Conservation (phyloP, 1,284 basidiomycete genomes). For the Abortiporus biennis region DNA sequence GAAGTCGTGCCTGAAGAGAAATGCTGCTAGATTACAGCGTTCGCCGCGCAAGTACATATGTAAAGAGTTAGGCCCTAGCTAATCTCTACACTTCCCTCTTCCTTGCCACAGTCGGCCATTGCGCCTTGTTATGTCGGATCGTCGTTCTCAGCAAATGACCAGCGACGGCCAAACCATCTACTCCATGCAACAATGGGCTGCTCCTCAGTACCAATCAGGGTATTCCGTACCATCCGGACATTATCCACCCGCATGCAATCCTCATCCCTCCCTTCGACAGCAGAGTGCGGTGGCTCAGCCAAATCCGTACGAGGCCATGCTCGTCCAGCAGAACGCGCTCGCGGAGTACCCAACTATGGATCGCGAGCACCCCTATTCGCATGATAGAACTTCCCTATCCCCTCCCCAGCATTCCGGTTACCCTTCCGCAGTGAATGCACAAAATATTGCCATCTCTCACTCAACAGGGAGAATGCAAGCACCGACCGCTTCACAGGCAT, state of each 20-base stretch:
- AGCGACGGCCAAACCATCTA: slow-evolving; percentile 18
- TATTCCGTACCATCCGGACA: slow-evolving; percentile 20
- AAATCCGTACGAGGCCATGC: slow-evolving; percentile 20
- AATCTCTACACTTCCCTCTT: slow-evolving; percentile 17
- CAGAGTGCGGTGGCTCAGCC: slow-evolving; percentile 14
- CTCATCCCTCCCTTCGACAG: slow-evolving; percentile 19
- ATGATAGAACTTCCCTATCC: slow-evolving; percentile 14
- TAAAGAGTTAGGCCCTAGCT: slow-evolving; percentile 16
- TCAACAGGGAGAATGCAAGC: slow-evolving; percentile 14
- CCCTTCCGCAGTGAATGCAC: slow-evolving; percentile 17
- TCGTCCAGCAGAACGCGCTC: slow-evolving; percentile 14
- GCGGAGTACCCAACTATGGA: slow-evolving; percentile 10
- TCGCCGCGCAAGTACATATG: slow-evolving; percentile 26
- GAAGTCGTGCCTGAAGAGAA: slow-evolving; percentile 25
- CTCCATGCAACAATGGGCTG: slow-evolving; percentile 20
- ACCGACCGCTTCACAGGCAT: slow-evolving; percentile 19
- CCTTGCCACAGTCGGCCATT: slow-evolving; percentile 15
- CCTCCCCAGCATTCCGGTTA: slow-evolving; percentile 16
- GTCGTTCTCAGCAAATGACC: slow-evolving; percentile 23
- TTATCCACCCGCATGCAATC: slow-evolving; percentile 22
- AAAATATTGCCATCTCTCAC: slow-evolving; percentile 15
- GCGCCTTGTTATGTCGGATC: slow-evolving; percentile 25
- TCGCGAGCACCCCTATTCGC: slow-evolving; percentile 6
- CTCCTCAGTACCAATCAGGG: slow-evolving; percentile 19
- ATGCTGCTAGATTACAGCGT: slow-evolving; percentile 16